phyloP scores from a whole-genome alignment of 2,329 filamentous ascomycete genomes.

The Diaporthe ampelina region DNA sequence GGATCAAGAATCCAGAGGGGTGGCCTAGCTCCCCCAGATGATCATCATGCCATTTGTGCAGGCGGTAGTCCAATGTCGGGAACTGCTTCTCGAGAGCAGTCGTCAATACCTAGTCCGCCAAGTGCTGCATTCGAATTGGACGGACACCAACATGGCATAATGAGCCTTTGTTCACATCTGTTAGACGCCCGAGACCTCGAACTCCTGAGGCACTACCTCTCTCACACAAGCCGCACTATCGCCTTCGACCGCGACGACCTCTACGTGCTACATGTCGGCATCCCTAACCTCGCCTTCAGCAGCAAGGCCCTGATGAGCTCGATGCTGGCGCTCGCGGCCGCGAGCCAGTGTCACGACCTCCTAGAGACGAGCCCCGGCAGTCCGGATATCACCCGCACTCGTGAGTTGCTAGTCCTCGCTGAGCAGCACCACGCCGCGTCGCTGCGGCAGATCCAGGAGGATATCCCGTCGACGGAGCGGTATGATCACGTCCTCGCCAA shows the following conservation, averaged over 20 bases:
- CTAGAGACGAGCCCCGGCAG: constrained; percentile 32
- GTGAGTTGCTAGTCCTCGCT: constrained; percentile 51
- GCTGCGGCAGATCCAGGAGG: constrained; percentile 53
- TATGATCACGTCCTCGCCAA: constrained; percentile 56
- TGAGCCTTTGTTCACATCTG: not conserved
- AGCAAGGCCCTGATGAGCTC: constrained; percentile 58
- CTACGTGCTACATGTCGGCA: constrained; percentile 56
- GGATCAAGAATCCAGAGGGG: not conserved
- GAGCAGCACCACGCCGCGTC: constrained; percentile 55
- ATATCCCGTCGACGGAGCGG: constrained; percentile 48
- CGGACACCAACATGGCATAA: not conserved
- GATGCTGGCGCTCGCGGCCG: constrained; percentile 56
- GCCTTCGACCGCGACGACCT: constrained; percentile 55
- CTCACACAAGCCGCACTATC: constrained; percentile 55
- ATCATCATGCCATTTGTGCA: not conserved
- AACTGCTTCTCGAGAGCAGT: not conserved
- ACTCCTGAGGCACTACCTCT: constrained; percentile 57
- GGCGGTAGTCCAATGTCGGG: not conserved
- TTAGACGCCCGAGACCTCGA: constrained; percentile 49
- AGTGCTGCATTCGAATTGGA: not conserved
- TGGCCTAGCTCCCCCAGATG: not conserved
- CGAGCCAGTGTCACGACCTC: constrained; percentile 55
- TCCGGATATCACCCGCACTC: constrained; percentile 40
- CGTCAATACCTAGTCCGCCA: not conserved
- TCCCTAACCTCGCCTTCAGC: constrained; percentile 57